Evolutionary conservation across 805 yeast genomes (phyloP), one percentile per base, ranked within the genome.

Genomic region (Starmerella stellata): DNA sequence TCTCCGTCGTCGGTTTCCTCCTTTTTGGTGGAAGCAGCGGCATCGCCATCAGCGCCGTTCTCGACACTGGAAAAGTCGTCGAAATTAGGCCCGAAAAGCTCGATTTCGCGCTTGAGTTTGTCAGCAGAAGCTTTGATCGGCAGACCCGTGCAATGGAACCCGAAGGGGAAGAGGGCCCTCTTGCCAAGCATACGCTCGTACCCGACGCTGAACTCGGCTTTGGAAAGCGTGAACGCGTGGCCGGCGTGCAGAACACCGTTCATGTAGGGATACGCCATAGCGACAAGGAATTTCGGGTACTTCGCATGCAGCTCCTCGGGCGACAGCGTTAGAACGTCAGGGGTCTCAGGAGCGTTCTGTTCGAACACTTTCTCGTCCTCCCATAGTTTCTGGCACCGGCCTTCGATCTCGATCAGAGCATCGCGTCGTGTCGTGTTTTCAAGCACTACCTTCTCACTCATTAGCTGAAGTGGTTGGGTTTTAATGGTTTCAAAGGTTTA

Each of bases 71-170:
- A n/a, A n/a, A n/a, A n/a, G 31, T 46, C 45, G 38, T 61, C 64
- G 52, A 79, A 90, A 53, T 81, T 83, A 15, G 61, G 65, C 38
- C 98, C 98, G 56, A 90, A 90, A 58, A 71, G 59, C 63, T 90
- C 95, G 42, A 85, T 67, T 66, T 90, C 98, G 59, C 98, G 75
- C 55, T 72, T 73, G 55, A 90, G 69, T 63, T 90, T 87, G 63
- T 87, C 98, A 36, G 98, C 96, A 53, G 94, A 71, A 21, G 96
- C 87, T 53, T 60, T 61, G 58, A 90, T 90, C 39, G 98, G 96
- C 95, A 90, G 78, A 68, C 98, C 98, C 27, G 98, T 90, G 70
- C 98, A 90, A 63, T 90, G 98, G 77, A 87, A 90, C 36, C 98
- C 98, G 41, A 90, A 69, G 37, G 98, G 96, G 64, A 81, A 90